phyloP scores from a whole-genome alignment of 805 yeast species.

The Monosporozyma aerobia region DNA sequence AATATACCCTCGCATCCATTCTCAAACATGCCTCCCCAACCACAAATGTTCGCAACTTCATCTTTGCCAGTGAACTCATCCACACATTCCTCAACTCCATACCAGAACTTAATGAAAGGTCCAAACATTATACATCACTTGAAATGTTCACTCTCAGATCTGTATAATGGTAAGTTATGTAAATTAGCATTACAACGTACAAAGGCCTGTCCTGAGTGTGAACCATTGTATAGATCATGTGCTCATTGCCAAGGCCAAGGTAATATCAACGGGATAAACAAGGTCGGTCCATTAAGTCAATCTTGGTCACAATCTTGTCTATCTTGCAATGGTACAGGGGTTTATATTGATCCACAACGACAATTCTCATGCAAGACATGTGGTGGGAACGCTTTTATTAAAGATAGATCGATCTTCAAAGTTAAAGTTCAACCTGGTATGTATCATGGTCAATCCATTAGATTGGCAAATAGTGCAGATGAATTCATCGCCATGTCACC shows the following conservation, averaged over 20 bases:
- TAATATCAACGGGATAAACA: slow-evolving; percentile 31
- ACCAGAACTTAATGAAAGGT: slow-evolving; percentile 27
- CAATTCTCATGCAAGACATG: slow-evolving; percentile 35
- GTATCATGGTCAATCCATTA: slow-evolving; percentile 40
- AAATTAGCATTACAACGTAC: slow-evolving; percentile 47
- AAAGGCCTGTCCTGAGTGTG: slow-evolving; percentile 41
- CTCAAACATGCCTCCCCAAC: not conserved
- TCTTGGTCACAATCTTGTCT: slow-evolving; percentile 38
- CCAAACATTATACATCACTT: slow-evolving; percentile 50
- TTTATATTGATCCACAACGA: slow-evolving; percentile 17
- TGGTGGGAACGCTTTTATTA: slow-evolving; percentile 38
- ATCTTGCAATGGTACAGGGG: slow-evolving; percentile 37
- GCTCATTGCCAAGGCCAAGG: slow-evolving; percentile 37
- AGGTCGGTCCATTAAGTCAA: slow-evolving; percentile 38
- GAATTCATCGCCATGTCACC: slow-evolving; percentile 34
- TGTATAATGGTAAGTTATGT: slow-evolving; percentile 47
- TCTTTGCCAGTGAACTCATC: not conserved
- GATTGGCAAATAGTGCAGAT: slow-evolving; percentile 55
- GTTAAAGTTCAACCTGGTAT: slow-evolving; percentile 51
- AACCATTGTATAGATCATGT: slow-evolving; percentile 38
- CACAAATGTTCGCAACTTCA: not conserved
- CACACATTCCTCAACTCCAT: not conserved
- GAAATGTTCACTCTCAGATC: slow-evolving; percentile 43
- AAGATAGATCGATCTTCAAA: slow-evolving; percentile 42
- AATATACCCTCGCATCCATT: not conserved